phyloP scores from a whole-genome alignment of 1,284 basidiomycete species.

The Cystobasidium sp. region DNA sequence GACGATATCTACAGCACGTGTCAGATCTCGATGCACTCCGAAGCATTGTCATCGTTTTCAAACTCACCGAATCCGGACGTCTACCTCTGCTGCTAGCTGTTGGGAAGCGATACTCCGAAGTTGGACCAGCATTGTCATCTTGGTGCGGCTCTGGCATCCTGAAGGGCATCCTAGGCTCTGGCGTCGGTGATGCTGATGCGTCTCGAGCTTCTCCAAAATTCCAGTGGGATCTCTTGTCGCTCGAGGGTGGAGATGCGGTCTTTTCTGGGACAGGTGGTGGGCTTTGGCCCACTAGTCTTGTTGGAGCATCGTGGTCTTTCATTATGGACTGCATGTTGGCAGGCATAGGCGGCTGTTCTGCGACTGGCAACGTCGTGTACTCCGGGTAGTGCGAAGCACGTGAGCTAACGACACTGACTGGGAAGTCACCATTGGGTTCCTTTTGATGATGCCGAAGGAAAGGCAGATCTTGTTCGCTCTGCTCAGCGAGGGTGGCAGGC shows the following conservation, averaged over 20 bases:
- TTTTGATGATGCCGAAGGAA: constrained; percentile 33
- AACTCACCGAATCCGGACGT: constrained; percentile 21
- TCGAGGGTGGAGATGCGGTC: neutral
- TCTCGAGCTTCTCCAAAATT: too few relatives aligned
- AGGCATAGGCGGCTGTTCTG: neutral
- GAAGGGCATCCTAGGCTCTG: too few relatives aligned
- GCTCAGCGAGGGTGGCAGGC: neutral
- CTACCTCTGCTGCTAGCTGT: constrained; percentile 7
- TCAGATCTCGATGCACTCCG: neutral
- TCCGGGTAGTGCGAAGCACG: constrained; percentile 29
- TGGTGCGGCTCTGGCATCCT: neutral
- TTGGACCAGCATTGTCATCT: constrained; percentile 15
- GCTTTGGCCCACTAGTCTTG: neutral
- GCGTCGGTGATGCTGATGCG: too few relatives aligned
- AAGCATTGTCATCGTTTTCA: neutral
- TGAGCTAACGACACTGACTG: constrained; percentile 27
- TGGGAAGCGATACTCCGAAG: constrained; percentile 38
- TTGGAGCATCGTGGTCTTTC: neutral
- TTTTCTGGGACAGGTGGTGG: constrained; percentile 4
- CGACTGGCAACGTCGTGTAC: neutral
- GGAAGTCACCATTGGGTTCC: constrained; percentile 29
- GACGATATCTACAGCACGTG: neutral
- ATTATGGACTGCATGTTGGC: neutral
- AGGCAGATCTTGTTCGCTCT: neutral
- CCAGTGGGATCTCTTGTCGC: neutral